Conservation (phyloP, 2,329 filamentous ascomycete genomes). For the Fusarium domesticum region DNA sequence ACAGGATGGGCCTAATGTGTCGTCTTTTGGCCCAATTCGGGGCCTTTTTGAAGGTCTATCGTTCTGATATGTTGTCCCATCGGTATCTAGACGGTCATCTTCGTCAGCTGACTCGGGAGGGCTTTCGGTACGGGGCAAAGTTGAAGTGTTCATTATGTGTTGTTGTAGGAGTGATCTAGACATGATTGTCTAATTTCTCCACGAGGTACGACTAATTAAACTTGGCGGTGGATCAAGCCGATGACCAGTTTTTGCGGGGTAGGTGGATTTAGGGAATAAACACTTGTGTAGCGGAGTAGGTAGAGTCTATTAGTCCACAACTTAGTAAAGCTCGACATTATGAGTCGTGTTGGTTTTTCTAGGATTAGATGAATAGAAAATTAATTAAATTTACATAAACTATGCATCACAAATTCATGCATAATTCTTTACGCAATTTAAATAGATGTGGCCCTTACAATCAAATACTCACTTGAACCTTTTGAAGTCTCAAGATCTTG, state of each 20-base stretch:
- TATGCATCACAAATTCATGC: no score
- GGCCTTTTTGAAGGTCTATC: not conserved
- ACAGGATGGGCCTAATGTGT: conserved; percentile 1
- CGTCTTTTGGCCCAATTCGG: not conserved
- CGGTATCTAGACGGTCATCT: not conserved
- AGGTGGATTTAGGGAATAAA: not conserved
- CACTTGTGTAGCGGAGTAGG: not conserved
- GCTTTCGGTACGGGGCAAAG: not conserved
- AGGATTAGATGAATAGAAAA: no score
- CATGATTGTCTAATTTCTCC: not conserved
- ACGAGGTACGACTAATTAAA: not conserved
- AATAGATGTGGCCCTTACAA: no score
- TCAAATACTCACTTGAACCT: no score
- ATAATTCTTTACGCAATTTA: no score
- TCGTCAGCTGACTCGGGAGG: not conserved
- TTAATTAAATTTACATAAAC: no score
- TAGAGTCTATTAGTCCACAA: not conserved
- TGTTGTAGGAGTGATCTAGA: not conserved
- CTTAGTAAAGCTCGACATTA: no score
- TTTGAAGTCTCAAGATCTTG: no score
- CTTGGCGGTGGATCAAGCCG: not conserved
- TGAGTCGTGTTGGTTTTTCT: no score
- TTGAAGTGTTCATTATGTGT: not conserved
- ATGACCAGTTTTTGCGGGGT: not conserved
- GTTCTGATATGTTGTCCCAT: not conserved